Evolutionary conservation across 257 asterid genomes (phyloP).

Genomic region (Asclepias syriaca): DNA sequence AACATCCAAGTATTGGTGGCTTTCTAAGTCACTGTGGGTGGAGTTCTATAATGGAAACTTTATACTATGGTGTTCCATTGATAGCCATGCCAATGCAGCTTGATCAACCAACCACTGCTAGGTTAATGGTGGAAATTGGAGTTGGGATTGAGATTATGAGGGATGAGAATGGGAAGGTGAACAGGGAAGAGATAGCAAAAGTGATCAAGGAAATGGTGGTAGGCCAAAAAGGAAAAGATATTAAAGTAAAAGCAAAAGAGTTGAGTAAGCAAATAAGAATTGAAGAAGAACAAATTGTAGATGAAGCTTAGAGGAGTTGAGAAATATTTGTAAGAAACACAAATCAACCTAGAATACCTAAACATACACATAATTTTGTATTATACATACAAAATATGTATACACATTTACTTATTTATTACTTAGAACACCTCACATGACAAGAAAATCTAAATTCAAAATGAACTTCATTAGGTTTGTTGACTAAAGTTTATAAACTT

Average conservation of each 20-base stretch:
- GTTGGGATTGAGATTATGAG: slow-evolving; percentile 17
- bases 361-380: too few species aligned
- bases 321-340: not conserved
- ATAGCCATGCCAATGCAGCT: not conserved
- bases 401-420: not conserved
- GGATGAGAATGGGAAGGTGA: not conserved
- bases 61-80: not conserved
- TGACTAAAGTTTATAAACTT: not conserved
- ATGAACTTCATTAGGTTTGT: not conserved
- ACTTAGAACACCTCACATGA: not conserved
- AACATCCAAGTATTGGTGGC: slow-evolving; percentile 37
- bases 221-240: not conserved
- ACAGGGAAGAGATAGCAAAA: not conserved
- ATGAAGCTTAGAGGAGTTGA: not conserved
- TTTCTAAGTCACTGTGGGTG: slow-evolving; percentile 50
- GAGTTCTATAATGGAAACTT: slow-evolving; percentile 21
- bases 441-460: not conserved
- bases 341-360: too few species aligned
- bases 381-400: too few species aligned
- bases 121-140: not conserved
- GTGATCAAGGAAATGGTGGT: not conserved
- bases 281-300: not conserved
- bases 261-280: not conserved
- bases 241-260: not conserved
- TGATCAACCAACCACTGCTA: not conserved